Conservation (phyloP, 1,284 basidiomycete species). For the Boletellus sp. region DNA sequence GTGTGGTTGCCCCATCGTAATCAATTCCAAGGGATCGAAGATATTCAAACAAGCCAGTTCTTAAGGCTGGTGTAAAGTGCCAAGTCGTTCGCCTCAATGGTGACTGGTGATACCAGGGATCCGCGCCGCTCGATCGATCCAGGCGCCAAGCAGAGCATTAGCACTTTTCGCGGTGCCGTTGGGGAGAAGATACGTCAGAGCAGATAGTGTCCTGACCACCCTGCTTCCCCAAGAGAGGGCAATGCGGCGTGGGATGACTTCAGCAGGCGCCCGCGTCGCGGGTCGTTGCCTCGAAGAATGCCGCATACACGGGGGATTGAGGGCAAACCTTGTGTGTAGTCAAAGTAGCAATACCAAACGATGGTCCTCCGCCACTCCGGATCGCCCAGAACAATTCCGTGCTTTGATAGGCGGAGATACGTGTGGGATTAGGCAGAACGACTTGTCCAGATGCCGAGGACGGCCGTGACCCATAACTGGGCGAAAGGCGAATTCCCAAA, state of each 20-base stretch:
- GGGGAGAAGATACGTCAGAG: slow-evolving; percentile 1
- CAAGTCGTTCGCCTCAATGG: neutral
- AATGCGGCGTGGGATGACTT: neutral
- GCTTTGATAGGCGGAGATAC: slow-evolving; percentile 8
- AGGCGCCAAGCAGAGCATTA: neutral
- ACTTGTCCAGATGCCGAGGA: too few species aligned
- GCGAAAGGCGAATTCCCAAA: too few species aligned
- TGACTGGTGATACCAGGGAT: too few species aligned
- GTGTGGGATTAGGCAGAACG: slow-evolving; percentile 4
- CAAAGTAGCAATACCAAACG: too few species aligned
- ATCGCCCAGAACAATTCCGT: slow-evolving; percentile 42
- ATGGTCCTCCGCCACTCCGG: too few species aligned
- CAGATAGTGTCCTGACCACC: neutral
- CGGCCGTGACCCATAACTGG: too few species aligned
- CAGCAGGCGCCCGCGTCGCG: slow-evolving; percentile 15
- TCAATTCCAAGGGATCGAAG: neutral
- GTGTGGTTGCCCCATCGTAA: neutral
- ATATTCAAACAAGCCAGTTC: neutral
- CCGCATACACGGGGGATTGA: too few species aligned
- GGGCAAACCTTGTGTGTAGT: too few species aligned
- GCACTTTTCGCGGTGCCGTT: neutral
- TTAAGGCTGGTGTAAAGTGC: neutral
- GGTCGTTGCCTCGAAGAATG: slow-evolving; percentile 36
- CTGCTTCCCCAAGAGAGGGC: neutral
- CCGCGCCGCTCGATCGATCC: neutral